phyloP scores from a whole-genome alignment of 306 rosid species.

The Glycyrrhiza uralensis region DNA sequence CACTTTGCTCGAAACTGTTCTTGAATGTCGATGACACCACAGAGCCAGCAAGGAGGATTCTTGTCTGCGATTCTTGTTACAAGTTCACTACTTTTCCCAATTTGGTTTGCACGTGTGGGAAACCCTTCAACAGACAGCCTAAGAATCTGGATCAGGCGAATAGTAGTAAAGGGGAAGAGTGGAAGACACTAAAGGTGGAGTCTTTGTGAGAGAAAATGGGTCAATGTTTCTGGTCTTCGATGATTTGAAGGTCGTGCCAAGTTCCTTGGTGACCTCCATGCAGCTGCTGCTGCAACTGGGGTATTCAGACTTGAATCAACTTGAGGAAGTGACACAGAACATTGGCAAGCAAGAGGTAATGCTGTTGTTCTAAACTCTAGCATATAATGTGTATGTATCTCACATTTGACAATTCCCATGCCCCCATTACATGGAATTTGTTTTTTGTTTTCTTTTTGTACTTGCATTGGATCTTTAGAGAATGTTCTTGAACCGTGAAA shows the following conservation, averaged over 20 bases:
- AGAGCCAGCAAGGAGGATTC: not conserved
- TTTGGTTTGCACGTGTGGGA: not conserved
- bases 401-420: too few species aligned
- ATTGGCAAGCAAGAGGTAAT: constrained; percentile 25
- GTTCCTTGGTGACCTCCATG: constrained; percentile 20
- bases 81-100: not conserved
- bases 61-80: constrained; percentile 13
- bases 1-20: not conserved
- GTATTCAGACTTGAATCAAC: constrained; percentile 1
- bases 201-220: constrained; percentile 28
- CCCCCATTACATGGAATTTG: not conserved
- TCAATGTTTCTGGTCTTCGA: constrained; percentile 23
- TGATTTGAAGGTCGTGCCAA: constrained; percentile 28
- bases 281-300: constrained; percentile 3
- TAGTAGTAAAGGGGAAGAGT: not conserved
- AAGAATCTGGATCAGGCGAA: not conserved
- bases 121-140: not conserved
- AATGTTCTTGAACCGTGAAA: not conserved
- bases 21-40: constrained; percentile 20
- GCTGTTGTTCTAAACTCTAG: not conserved
- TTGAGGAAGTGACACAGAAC: constrained; percentile 3
- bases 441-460: not conserved
- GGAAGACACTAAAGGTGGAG: not conserved
- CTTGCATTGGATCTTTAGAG: not conserved
- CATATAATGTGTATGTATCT: not conserved